A percentile compares a stretch with the other conserved stretches of the same genome.
Evolutionary conservation across 2,329 filamentous ascomycete genomes (phyloP).

Genomic region (Cryoendolithus antarcticus): DNA sequence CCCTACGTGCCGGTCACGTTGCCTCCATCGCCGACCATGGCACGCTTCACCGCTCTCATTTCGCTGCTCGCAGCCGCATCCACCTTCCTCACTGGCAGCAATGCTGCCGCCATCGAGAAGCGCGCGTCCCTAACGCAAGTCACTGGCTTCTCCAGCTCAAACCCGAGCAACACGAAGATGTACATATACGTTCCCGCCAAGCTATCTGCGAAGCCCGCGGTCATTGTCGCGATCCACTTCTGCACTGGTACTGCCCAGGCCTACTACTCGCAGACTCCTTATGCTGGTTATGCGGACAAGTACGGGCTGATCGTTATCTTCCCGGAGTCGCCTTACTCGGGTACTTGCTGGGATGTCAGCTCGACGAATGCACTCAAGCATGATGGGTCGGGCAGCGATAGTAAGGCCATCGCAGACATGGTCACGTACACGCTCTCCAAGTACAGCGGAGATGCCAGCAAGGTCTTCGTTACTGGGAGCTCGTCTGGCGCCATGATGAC

Average conservation of each 20-base stretch:
- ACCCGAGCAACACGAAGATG: slow-evolving; percentile 41
- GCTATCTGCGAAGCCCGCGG: slow-evolving; percentile 10
- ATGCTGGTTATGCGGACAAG: slow-evolving; percentile 39
- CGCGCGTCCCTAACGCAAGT: too few relatives aligned
- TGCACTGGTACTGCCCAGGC: slow-evolving; percentile 43
- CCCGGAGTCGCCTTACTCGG: slow-evolving; percentile 40
- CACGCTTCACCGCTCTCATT: too few relatives aligned
- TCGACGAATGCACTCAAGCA: slow-evolving; percentile 42
- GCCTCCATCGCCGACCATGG: too few relatives aligned
- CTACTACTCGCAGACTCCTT: slow-evolving; percentile 40
- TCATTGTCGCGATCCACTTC: slow-evolving; percentile 32
- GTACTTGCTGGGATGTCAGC: slow-evolving; percentile 48
- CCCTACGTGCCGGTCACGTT: too few relatives aligned
- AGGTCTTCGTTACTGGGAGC: slow-evolving; percentile 44
- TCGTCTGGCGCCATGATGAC: slow-evolving; percentile 44
- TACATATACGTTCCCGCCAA: slow-evolving; percentile 21
- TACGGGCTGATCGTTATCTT: slow-evolving; percentile 50
- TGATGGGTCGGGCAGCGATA: slow-evolving; percentile 42
- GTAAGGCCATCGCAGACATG: slow-evolving; percentile 47
- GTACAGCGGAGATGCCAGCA: slow-evolving; percentile 39
- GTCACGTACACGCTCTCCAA: slow-evolving; percentile 41
- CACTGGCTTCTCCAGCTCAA: too few relatives aligned
- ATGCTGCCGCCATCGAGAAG: too few relatives aligned
- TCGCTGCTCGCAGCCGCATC: too few relatives aligned
- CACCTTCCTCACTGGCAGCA: too few relatives aligned